A percentile compares a stretch with the other conserved stretches of the same genome.
These are phyloP conservation scores for Plasmodium malariae DNA, from an alignment of 169 alveolate genomes.

Conservation along the genomic window DNA sequence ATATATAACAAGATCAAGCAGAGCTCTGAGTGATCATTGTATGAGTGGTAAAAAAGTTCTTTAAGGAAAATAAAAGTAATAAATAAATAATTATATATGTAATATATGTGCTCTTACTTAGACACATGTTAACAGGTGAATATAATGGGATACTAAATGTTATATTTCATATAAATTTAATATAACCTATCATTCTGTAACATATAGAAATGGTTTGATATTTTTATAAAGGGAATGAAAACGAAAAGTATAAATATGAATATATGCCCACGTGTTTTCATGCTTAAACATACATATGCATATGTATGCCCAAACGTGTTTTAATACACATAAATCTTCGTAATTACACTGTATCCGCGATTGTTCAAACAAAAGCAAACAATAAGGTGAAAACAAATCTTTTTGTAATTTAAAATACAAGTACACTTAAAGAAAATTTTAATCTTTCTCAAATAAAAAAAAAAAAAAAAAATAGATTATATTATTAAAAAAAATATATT, in stretches of 20 bases:
- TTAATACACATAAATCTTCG: background rate
- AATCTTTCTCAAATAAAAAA: background rate
- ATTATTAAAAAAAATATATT: background rate
- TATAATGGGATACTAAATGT: no score
- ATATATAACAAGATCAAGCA: background rate
- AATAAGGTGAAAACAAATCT: background rate
- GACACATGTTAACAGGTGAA: no score
- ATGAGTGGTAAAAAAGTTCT: background rate
- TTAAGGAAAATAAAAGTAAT: background rate
- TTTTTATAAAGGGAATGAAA: background rate
- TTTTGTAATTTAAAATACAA: background rate
- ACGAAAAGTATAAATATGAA: background rate
- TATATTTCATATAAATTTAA: background rate
- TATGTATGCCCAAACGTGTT: background rate
- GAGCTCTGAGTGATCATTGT: background rate
- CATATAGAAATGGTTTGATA: background rate
- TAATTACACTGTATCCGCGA: slow-evolving; percentile 28
- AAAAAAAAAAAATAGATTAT: background rate
- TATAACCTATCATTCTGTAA: background rate
- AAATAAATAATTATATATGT: background rate
- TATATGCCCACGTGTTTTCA: background rate
- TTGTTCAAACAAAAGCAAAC: background rate
- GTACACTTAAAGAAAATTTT: background rate
- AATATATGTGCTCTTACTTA: background rate
- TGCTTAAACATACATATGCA: background rate